phyloP scores from a whole-genome alignment of 352 stramenopile species.

The Halophytophthora batemanensis region DNA sequence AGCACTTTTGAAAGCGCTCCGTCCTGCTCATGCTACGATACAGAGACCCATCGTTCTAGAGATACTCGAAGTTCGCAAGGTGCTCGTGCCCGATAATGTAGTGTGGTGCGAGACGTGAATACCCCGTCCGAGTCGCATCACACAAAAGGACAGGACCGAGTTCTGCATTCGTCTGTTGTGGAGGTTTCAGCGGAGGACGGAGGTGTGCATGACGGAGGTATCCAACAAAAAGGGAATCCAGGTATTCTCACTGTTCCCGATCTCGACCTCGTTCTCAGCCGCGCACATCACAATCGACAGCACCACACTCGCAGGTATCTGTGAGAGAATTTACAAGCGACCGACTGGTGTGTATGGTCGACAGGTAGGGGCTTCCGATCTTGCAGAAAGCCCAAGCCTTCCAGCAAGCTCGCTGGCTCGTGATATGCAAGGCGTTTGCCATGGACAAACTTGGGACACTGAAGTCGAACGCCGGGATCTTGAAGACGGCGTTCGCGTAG shows the following conservation, averaged over 20 bases:
- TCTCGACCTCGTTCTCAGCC: slow-evolving; percentile 3
- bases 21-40: too few relatives aligned
- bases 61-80: neutral
- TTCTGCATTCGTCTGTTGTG: slow-evolving; percentile 4
- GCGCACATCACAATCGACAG: slow-evolving; percentile 12
- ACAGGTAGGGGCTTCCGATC: neutral
- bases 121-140: slow-evolving; percentile 1
- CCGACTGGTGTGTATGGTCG: neutral
- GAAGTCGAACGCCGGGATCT: neutral
- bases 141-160: neutral
- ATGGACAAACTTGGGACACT: slow-evolving; percentile 6
- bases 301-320: slow-evolving; percentile 5
- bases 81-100: too few relatives aligned
- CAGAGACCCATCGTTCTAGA: neutral
- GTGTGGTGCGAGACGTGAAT: neutral
- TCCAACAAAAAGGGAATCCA: slow-evolving; percentile 1
- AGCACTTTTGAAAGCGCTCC: slow-evolving; percentile 1
- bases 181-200: neutral
- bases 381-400: slow-evolving; percentile 4
- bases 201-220: neutral
- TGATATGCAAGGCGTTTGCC: slow-evolving; percentile 6
- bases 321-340: neutral
- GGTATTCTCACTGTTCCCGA: slow-evolving; percentile 7
- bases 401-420: neutral
- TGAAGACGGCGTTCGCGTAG: neutral